Conservation (phyloP, 2,329 filamentous ascomycete species). For the Tetracladium maxilliforme region DNA sequence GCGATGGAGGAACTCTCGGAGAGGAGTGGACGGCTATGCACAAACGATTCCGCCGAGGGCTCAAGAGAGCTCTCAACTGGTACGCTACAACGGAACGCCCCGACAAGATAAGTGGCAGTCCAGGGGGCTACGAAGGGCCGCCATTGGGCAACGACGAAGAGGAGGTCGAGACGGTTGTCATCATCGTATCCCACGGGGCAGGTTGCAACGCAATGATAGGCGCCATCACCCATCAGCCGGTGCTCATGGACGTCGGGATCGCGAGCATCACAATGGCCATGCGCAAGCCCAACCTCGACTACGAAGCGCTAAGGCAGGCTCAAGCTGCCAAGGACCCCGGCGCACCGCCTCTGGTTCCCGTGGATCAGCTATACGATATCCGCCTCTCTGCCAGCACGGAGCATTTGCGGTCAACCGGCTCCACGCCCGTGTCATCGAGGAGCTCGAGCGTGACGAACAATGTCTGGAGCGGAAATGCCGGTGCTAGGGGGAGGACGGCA, state of each 20-base stretch:
- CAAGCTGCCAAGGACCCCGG: slow-evolving; percentile 20
- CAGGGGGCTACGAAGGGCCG: too few species aligned
- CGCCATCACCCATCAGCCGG: slow-evolving; percentile 79
- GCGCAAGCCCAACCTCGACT: slow-evolving; percentile 27
- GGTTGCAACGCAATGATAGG: slow-evolving; percentile 93
- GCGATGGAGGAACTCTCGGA: slow-evolving; percentile 71
- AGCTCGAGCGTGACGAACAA: slow-evolving; percentile 17
- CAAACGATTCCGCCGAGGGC: slow-evolving; percentile 65
- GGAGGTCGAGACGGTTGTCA: slow-evolving; percentile 60
- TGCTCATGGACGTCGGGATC: slow-evolving; percentile 78
- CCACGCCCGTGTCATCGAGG: slow-evolving; percentile 19
- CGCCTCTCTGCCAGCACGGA: slow-evolving; percentile 62
- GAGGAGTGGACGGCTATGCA: slow-evolving; percentile 98
- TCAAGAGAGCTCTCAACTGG: slow-evolving; percentile 72
- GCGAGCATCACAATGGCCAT: slow-evolving; percentile 84
- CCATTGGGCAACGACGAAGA: slow-evolving; percentile 23
- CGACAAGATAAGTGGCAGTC: slow-evolving; percentile 11
- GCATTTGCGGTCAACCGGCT: slow-evolving; percentile 40
- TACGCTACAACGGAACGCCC: slow-evolving; percentile 40
- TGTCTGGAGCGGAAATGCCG: slow-evolving; percentile 17
- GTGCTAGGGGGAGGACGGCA: slow-evolving; percentile 14
- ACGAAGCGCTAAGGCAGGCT: slow-evolving; percentile 13
- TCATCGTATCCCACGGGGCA: slow-evolving; percentile 87
- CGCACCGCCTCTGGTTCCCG: slow-evolving; percentile 33
- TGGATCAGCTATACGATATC: slow-evolving; percentile 61